These are phyloP conservation scores for Oxyria digyna DNA, from an alignment of 148 eudicot genomes.

Conservation along the genomic window DNA sequence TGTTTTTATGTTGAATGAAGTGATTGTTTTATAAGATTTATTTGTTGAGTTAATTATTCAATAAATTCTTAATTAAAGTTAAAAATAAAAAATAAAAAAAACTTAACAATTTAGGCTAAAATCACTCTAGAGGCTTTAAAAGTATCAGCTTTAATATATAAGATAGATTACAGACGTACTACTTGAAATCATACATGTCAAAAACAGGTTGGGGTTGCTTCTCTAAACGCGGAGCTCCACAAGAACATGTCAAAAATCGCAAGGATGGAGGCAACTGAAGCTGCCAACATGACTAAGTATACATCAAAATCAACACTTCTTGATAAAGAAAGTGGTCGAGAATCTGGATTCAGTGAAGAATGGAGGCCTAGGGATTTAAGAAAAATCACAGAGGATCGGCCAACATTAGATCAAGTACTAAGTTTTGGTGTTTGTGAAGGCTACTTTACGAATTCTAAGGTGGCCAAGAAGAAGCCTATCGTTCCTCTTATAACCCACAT, in stretches of 20 bases:
- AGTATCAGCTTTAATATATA: no score
- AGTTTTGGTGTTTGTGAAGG: conserved; percentile 29
- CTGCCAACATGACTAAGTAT: conserved; percentile 19
- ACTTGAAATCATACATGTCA: no score
- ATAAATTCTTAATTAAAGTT: no score
- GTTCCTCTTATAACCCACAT: conserved; percentile 52
- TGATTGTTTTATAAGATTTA: no score
- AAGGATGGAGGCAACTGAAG: conserved; percentile 42
- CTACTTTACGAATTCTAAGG: conserved; percentile 11
- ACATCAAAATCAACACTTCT: neutral
- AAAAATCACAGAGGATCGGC: conserved; percentile 16
- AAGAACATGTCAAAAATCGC: conserved; percentile 74
- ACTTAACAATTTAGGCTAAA: no score
- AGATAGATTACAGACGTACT: no score
- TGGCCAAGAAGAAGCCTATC: conserved; percentile 59
- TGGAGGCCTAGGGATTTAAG: conserved; percentile 18
- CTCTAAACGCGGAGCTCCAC: conserved; percentile 69
- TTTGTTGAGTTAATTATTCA: no score
- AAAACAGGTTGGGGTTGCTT: conserved; percentile 46
- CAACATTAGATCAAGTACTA: conserved; percentile 45
- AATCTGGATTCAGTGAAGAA: conserved; percentile 10
- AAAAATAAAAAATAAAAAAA: no score
- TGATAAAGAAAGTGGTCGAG: neutral
- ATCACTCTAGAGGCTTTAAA: no score
- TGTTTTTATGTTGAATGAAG: no score